These are phyloP conservation scores for Stylosanthes scabra DNA, from an alignment of 331 rosid genomes.

Conservation along the genomic window DNA sequence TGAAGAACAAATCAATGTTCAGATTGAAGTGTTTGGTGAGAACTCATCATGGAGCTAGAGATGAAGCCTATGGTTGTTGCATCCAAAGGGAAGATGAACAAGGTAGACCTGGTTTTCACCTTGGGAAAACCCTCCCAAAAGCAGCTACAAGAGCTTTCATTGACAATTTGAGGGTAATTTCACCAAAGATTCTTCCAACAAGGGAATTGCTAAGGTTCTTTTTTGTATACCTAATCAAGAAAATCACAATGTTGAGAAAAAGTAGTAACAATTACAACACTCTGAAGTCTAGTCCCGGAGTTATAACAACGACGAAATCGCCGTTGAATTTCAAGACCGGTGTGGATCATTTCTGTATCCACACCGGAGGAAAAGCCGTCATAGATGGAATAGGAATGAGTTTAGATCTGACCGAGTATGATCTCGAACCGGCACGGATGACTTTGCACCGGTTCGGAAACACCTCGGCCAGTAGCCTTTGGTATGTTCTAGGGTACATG, in stretches of 20 bases:
- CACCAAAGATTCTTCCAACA: conserved; percentile 75
- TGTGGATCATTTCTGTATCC: conserved; percentile 85
- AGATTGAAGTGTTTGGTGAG: conserved; percentile 68
- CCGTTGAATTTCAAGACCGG: conserved; percentile 73
- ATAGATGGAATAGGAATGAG: conserved; percentile 80
- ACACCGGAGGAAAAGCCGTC: conserved; percentile 90
- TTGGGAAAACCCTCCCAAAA: conserved; percentile 67
- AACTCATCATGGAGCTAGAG: conserved; percentile 85
- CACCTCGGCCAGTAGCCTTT: conserved; percentile 84
- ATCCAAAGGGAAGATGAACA: conserved; percentile 67
- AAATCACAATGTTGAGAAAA: conserved; percentile 11
- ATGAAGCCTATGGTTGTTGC: conserved; percentile 77
- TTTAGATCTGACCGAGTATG: conserved; percentile 65
- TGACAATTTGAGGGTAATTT: conserved; percentile 66
- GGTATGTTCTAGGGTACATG: conserved; percentile 93
- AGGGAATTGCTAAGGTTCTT: conserved; percentile 63
- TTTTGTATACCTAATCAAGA: conserved; percentile 31
- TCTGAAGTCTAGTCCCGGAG: no score
- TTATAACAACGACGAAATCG: conserved; percentile 34
- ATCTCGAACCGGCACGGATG: conserved; percentile 92
- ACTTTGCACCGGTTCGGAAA: conserved; percentile 90
- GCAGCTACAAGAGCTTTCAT: conserved; percentile 85
- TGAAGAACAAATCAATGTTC: conserved; percentile 54
- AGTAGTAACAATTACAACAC: no score
- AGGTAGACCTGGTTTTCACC: conserved; percentile 65